Conservation (phyloP, 768 basidiomycete genomes). For the Tylopilus plumbeoviolaceoides region DNA sequence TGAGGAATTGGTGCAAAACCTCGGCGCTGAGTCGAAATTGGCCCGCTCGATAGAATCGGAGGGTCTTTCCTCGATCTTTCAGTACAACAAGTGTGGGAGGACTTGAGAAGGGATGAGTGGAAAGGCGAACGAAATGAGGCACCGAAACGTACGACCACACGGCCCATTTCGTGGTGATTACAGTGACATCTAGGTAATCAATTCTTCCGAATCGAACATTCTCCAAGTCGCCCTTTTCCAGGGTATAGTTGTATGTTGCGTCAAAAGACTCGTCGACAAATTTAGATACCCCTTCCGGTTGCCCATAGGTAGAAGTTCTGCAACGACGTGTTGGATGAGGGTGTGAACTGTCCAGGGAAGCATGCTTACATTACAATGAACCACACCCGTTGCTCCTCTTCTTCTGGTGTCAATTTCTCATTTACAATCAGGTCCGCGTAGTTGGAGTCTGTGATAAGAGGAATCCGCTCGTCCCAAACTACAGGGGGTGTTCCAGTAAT, state of each 20-base stretch:
- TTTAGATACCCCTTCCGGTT: constrained; percentile 63
- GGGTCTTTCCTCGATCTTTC: constrained; percentile 64
- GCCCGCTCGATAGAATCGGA: constrained; percentile 76
- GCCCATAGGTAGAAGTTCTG: constrained; percentile 57
- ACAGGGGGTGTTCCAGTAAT: constrained; percentile 48
- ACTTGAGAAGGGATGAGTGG: constrained; percentile 35
- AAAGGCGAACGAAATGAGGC: constrained; percentile 2
- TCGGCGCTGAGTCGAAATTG: constrained; percentile 59
- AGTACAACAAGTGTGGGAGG: constrained; percentile 73
- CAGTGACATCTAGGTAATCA: constrained; percentile 83
- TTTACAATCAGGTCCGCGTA: constrained; percentile 68
- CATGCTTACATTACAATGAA: constrained; percentile 65
- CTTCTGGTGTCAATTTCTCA: constrained; percentile 59
- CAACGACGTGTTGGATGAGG: background rate
- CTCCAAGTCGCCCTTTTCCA: constrained; percentile 57
- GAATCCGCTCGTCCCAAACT: constrained; percentile 69
- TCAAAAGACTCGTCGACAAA: constrained; percentile 73
- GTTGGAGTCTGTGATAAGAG: constrained; percentile 80
- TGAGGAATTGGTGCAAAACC: constrained; percentile 61
- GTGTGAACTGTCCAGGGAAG: background rate
- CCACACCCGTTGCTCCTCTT: constrained; percentile 71
- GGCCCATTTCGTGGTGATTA: constrained; percentile 80
- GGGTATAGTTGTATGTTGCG: constrained; percentile 61
- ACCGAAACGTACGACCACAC: constrained; percentile 67
- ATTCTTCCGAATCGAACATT: constrained; percentile 81